phyloP scores from a whole-genome alignment of 192 early-diverging fungal genomes.

The Coemansia sp. region DNA sequence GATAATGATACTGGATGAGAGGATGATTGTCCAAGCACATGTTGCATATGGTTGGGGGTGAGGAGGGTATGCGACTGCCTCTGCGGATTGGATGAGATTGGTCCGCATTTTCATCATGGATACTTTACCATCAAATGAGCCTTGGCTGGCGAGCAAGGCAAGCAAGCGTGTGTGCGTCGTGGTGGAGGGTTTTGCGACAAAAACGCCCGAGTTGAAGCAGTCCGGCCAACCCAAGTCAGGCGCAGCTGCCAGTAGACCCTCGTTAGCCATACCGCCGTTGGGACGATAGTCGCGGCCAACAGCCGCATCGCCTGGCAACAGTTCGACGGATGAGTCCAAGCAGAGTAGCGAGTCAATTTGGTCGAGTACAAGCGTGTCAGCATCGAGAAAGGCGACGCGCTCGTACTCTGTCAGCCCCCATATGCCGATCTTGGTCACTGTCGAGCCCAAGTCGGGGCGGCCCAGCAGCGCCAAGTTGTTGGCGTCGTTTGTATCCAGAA shows the following conservation, averaged over 20 bases:
- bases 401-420: conserved; percentile 75
- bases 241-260: conserved; percentile 76
- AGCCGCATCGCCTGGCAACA: conserved; percentile 9
- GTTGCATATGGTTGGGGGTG: conserved; percentile 7
- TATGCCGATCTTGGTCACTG: conserved; percentile 87
- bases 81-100: conserved; percentile 2
- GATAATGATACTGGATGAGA: not conserved
- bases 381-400: conserved; percentile 83
- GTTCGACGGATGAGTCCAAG: not conserved
- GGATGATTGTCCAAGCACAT: not conserved
- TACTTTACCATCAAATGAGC: conserved; percentile 81
- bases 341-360: conserved; percentile 82
- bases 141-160: conserved; percentile 42
- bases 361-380: conserved; percentile 78
- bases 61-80: not conserved
- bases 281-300: conserved; percentile 26
- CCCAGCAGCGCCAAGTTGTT: conserved; percentile 66
- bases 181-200: conserved; percentile 56
- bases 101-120: not conserved
- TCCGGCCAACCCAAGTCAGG: conserved; percentile 97
- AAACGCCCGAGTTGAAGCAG: conserved; percentile 95
- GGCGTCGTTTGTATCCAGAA: conserved; percentile 62
- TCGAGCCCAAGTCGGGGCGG: conserved; percentile 84
- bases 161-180: conserved; percentile 50
- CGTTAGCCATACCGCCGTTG: conserved; percentile 54